phyloP scores from a whole-genome alignment of 1,284 basidiomycete genomes.

The Austroboletus niveus region DNA sequence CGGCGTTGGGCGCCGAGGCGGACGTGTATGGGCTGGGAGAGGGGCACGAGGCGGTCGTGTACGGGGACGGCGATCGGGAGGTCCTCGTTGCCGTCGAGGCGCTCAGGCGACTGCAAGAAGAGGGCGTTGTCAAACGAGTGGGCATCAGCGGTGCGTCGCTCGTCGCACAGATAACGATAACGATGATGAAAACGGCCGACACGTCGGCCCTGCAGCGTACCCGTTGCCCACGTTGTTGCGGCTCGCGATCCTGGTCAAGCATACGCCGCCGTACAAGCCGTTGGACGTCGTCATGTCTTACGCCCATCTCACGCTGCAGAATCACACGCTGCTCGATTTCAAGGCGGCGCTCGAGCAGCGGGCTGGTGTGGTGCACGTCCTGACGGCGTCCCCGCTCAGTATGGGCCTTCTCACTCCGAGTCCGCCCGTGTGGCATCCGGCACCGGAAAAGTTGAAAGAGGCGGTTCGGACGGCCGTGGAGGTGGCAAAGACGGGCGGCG shows the following conservation, averaged over 20 bases:
- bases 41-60: conserved; percentile 57
- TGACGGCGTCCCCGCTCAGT: conserved; percentile 87
- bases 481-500: conserved; percentile 19
- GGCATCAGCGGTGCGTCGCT: conserved; percentile 75
- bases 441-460: conserved; percentile 49
- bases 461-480: conserved; percentile 34
- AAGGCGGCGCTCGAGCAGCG: conserved; percentile 58
- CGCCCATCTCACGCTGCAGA: conserved; percentile 86
- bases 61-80: conserved; percentile 78
- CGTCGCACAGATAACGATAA: not conserved
- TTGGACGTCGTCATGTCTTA: conserved; percentile 85
- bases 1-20: conserved; percentile 52
- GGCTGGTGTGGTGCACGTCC: conserved; percentile 67
- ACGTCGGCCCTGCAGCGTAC: conserved; percentile 49
- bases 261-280: conserved; percentile 61
- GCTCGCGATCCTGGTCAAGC: conserved; percentile 71
- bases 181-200: no score
- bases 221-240: conserved; percentile 89
- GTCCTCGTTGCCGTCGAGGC: conserved; percentile 75
- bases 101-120: conserved; percentile 72
- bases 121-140: conserved; percentile 77
- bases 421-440: conserved; percentile 86
- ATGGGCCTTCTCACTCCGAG: conserved; percentile 85
- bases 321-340: conserved; percentile 63
- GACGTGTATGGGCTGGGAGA: conserved; percentile 59